Evolutionary conservation across 2,329 filamentous ascomycete species (phyloP), one percentile per base, ranked within the genome.

Genomic region (Sarocladium strictum): DNA sequence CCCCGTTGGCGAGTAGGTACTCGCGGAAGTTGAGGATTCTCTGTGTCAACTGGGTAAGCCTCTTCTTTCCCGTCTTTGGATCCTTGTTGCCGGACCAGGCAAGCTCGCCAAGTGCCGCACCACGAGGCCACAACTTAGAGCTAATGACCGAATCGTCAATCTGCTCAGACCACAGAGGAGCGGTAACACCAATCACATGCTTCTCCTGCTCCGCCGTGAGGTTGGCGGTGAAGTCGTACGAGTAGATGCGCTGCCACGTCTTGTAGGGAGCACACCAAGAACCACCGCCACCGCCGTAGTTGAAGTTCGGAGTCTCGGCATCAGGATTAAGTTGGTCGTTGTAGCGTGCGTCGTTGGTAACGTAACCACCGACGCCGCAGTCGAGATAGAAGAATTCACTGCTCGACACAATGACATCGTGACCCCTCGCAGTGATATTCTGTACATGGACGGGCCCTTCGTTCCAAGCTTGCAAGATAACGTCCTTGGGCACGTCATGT

Each of bases 371-470:
- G 59, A 86, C 80, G 27, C 90, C 89, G 65, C 90, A 95, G 72
- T 94, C 89, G 53, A 94, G 84, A 64, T 92, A 92, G 85, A 87
- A 93, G 67, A 79, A 88, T 60, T 89, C 83, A 69, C 88, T 91
- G 70, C 89, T 85, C 59, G 87, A 90, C 61, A 81, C 84, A 53
- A 94, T 80, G 7, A 85, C 86, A 67, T 87, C 84, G 69, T 88
- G 79, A 12, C 90, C 90, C 54, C 75, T 73, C 27, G 69, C 71
- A 0, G 84, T 83, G 40, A 88, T 76, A 40, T 77, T 67, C 55
- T 80, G 75, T 50, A 91, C 79, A 5, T 86, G 80, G 11, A 72
- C 72, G 21, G 80, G 79, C 49, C 83, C 85, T n/a, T 38, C 23
- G 47, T 85, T 78, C 90, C 90, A 96, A 2, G 85, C 81, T 71